Conservation (phyloP, 768 basidiomycete genomes). For the Strobilomyces confusus region DNA sequence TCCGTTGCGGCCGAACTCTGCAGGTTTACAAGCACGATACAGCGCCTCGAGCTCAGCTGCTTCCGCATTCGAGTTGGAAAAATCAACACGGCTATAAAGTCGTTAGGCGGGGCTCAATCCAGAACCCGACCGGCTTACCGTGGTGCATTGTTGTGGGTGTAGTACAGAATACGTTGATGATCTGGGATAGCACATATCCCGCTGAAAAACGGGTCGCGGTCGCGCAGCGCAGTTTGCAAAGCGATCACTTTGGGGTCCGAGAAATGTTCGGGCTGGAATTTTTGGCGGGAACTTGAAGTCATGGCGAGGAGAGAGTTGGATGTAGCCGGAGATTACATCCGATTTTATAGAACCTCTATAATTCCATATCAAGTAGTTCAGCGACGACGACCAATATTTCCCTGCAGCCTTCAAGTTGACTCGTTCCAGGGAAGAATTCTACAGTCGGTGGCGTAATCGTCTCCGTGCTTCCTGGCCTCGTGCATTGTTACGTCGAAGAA, state of each 20-base stretch:
- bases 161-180: background rate
- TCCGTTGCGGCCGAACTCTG: conserved; percentile 3
- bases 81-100: background rate
- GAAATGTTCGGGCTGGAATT: background rate
- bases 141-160: background rate
- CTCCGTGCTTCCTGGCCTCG: no score
- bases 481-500: no score
- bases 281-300: background rate
- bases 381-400: no score
- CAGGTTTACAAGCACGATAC: conserved; percentile 5
- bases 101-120: background rate
- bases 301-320: background rate
- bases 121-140: background rate
- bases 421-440: no score
- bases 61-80: background rate
- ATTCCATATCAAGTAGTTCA: no score
- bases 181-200: background rate
- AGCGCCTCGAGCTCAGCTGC: background rate
- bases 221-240: background rate
- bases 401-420: no score
- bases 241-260: background rate
- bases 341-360: no score
- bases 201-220: background rate
- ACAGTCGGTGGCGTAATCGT: no score
- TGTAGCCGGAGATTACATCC: background rate